Conservation (phyloP, 352 stramenopile genomes). For the Nothophytophthora sp. region DNA sequence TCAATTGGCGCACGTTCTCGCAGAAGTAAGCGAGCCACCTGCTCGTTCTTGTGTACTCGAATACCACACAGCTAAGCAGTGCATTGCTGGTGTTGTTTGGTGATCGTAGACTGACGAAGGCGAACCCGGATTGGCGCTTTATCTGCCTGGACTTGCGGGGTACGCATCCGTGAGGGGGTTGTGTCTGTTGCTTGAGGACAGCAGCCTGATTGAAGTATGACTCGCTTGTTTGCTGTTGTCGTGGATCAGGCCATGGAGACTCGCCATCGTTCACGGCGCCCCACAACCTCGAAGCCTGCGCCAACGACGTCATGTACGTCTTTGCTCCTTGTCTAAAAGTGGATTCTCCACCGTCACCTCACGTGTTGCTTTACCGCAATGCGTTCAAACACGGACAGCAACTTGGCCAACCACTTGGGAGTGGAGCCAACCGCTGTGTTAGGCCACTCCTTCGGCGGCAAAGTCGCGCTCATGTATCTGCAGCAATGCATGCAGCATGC, state of each 20-base stretch:
- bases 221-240: no score
- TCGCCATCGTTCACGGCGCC: constrained; percentile 65
- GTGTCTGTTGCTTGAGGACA: no score
- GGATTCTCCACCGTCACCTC: no score
- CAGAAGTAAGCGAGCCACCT: no score
- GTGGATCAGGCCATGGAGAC: constrained; percentile 59
- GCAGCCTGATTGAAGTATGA: no score
- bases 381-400: constrained; percentile 32
- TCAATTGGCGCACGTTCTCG: constrained; percentile 85
- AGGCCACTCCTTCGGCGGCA: constrained; percentile 81
- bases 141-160: constrained; percentile 69
- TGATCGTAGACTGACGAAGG: constrained; percentile 46
- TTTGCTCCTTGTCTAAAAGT: no score
- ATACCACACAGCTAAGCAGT: no score
- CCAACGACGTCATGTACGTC: constrained; percentile 67
- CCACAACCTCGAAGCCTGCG: constrained; percentile 69
- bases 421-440: constrained; percentile 62
- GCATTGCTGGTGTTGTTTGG: no score
- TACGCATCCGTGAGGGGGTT: no score
- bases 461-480: constrained; percentile 75
- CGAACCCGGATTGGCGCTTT: constrained; percentile 70
- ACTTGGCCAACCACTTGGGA: constrained; percentile 48
- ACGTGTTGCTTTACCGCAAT: background rate
- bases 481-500: constrained; percentile 47
- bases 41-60: no score